Conservation (phyloP, 2,329 filamentous ascomycete species). For the Fusarium albosuccineum region DNA sequence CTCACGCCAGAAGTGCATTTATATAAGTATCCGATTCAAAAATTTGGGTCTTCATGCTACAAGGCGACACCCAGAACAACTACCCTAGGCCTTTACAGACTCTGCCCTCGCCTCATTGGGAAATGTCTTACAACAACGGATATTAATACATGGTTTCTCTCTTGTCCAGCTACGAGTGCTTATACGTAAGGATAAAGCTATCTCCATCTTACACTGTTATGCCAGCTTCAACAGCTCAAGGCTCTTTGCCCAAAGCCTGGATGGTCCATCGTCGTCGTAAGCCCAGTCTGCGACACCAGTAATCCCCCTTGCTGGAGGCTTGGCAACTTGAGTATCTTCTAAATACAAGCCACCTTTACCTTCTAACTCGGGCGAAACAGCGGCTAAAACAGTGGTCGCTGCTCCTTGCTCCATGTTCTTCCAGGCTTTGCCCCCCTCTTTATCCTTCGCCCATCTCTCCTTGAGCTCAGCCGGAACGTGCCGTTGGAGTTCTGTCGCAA, state of each 20-base stretch:
- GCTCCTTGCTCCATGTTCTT: slow-evolving; percentile 21
- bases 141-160: too few relatives aligned
- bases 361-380: slow-evolving; percentile 12
- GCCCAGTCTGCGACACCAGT: slow-evolving; percentile 1
- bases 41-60: too few relatives aligned
- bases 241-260: background rate
- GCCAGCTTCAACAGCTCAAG: background rate
- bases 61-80: too few relatives aligned
- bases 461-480: background rate
- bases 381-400: slow-evolving; percentile 19
- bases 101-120: too few relatives aligned
- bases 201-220: too few relatives aligned
- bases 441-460: background rate
- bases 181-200: too few relatives aligned
- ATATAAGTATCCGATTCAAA: too few relatives aligned
- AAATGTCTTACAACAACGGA: too few relatives aligned
- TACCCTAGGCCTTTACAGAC: too few relatives aligned
- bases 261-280: slow-evolving; percentile 1
- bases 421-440: background rate
- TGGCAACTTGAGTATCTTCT: slow-evolving; percentile 12
- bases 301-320: background rate
- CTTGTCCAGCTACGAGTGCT: too few relatives aligned
- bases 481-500: background rate
- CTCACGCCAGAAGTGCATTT: too few relatives aligned
- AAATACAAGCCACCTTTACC: slow-evolving; percentile 24